phyloP scores from a whole-genome alignment of 352 stramenopile genomes.

The Phytophthora foliorum region DNA sequence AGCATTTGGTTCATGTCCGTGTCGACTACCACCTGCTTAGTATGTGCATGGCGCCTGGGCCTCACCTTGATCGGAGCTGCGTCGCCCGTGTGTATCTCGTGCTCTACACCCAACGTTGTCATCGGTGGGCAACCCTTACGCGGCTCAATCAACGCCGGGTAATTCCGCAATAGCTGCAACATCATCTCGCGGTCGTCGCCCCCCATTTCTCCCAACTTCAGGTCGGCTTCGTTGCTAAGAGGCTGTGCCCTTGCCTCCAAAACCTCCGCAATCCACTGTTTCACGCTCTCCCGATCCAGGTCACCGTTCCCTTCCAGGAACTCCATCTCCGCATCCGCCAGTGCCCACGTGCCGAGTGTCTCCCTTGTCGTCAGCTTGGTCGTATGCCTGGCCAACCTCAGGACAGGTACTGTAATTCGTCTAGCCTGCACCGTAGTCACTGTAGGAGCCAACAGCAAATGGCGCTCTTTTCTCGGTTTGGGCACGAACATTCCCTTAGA shows the following conservation, averaged over 20 bases:
- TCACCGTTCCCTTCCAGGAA: not conserved
- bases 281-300: not conserved
- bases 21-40: slow-evolving; percentile 16
- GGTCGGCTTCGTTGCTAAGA: not conserved
- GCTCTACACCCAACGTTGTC: not conserved
- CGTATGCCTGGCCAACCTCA: not conserved
- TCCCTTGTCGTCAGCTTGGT: not conserved
- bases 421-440: not conserved
- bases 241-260: not conserved
- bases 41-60: not conserved
- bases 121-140: not conserved
- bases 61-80: slow-evolving; percentile 6
- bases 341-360: not conserved
- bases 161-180: not conserved
- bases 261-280: not conserved
- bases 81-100: not conserved
- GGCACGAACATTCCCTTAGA: slow-evolving; percentile 2
- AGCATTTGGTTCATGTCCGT: slow-evolving; percentile 27
- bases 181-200: not conserved
- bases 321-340: not conserved
- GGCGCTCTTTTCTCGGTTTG: not conserved
- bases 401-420: not conserved
- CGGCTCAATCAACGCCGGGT: not conserved
- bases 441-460: not conserved
- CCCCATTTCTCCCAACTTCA: not conserved